Base-by-base conservation (phyloP, 345 rosid species). In the Cochlearia excelsa region DNA sequence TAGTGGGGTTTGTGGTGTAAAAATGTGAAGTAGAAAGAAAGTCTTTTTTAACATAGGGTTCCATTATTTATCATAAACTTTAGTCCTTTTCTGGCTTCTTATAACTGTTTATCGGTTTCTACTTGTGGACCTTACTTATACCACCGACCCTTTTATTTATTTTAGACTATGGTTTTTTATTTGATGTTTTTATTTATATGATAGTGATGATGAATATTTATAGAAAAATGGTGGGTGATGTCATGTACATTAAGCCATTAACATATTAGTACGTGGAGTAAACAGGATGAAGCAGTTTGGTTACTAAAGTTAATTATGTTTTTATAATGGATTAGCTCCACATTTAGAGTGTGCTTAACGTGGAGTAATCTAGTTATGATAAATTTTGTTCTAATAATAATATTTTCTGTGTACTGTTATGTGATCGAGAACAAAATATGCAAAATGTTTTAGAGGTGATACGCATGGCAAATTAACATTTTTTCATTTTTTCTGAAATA, bases 11-110 rank as follows among this genome's bases (percentile, higher is more conserved):
- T 43, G 57, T 41, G 55, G 63, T 55, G 63, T 49, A 47, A 51
- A 16, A 60, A 45, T 50, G 41, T 43, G 48, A 26, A 59, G 61
- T 33, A 71, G 50, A 67, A 29, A 46, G 63, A 59, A 59, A 59
- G 26, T 45, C 77, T 78, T 77, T 81, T 68, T 33, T 33, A 3
- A 67, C 80, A 74, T 76, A 82, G 85, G 88, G 83, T 84, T 77
- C 91, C 83, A 75, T 72, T 46, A 65, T 65, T 69, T 69, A 69
- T 47, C 73, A 61, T 54, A 34, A 57, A 69, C 68, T 78, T 79
- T 56, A 80, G 80, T 72, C 82, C 66, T 82, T 78, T 78, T 55
- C 48, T 66, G 78, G 82, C 59, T 77, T 46, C 74, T 47, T 79
- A 67, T 69, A 74, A 75, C 75, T 71, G 70, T 79, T 1, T 29